Conservation (phyloP, 371 early-diverging fungal species). For the Rhizopus delemar region DNA sequence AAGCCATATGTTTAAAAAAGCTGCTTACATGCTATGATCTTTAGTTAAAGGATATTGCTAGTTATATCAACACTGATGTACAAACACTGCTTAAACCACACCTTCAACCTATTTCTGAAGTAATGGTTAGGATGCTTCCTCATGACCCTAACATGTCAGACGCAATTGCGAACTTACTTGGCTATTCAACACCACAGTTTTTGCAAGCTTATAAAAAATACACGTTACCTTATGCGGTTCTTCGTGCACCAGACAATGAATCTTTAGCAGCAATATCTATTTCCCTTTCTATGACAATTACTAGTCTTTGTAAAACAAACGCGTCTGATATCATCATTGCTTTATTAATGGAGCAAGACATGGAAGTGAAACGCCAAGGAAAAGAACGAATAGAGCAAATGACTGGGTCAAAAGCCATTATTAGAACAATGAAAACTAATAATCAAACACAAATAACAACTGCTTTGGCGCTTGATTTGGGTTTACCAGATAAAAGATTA, state of each 20-base stretch:
- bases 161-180: background rate
- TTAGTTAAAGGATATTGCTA: background rate
- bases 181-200: background rate
- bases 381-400: background rate
- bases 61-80: background rate
- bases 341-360: conserved; percentile 4
- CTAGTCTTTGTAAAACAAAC: background rate
- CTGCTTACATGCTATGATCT: no score
- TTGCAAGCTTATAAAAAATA: background rate
- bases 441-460: conserved; percentile 12
- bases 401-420: background rate
- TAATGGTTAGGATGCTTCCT: background rate
- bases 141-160: conserved; percentile 3
- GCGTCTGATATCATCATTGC: background rate
- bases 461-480: conserved; percentile 12
- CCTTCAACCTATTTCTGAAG: background rate
- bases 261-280: background rate
- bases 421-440: background rate
- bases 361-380: background rate
- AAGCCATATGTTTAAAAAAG: background rate
- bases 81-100: background rate
- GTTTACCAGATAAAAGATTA: background rate
- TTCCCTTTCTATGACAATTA: background rate
- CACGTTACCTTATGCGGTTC: conserved; percentile 12
- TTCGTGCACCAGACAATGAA: background rate